Evolutionary conservation across 345 rosid species (phyloP), one percentile per base, ranked within the genome.

Genomic region (Citrus unshiu): DNA sequence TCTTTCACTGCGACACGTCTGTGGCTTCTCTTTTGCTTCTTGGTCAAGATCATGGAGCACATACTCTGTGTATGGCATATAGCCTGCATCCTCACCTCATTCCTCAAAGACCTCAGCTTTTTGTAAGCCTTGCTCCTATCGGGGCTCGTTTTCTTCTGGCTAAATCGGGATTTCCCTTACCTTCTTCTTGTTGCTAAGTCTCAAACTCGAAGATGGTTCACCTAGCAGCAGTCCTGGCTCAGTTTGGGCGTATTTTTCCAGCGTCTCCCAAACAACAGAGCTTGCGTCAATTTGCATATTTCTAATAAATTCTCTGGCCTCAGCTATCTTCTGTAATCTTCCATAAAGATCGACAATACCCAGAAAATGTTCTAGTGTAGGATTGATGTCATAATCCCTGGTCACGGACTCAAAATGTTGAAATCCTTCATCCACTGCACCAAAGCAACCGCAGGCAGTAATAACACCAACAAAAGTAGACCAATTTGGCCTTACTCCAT

Each of bases 1-100:
- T 21, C 79, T 77, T 77, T 68, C 79, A 77, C 79, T 68, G 72
- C 57, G 73, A 77, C 57, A 18, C 73, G 57, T 67, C 79, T 68
- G 37, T 77, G 79, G 73, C 73, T 77, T 77, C 73, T 68, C 67
- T 77, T 68, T 68, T 35, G 73, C 79, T 35, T 68, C 58, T 24
- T 37, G 57, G 34, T 77, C 79, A 68, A 68, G 35, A 68, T 68
- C 79, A 67, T 9, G 73, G 2, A 56, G 78, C 54, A 51, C 78
- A 37, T 7, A 37, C 40, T 37, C 40, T 37, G 9, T 37, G 40
- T 37, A 6, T 7, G 40, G 40, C 40, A 37, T 7, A 77, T 68
- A 68, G 14, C 66, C 79, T 19, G 79, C 73, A 35, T 77, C 66
- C 34, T 77, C 40, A 57, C 79, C 57, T 77, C 79, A 66, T 68